Conservation (phyloP, 257 asterid genomes). For the Solanum arcanum region DNA sequence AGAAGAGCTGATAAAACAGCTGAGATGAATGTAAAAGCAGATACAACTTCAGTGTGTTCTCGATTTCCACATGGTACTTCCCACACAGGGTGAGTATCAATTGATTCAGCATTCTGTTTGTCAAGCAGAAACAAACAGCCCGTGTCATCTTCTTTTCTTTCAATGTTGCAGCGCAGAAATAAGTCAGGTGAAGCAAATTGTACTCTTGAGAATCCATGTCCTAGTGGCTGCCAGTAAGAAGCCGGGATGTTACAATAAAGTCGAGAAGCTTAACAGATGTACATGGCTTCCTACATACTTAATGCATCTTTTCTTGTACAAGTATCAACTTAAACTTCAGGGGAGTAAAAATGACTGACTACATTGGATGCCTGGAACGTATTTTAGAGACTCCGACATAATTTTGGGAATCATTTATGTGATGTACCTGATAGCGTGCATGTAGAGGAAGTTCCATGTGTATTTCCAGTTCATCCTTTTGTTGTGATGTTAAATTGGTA, state of each 20-base stretch:
- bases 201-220: conserved; percentile 41
- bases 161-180: conserved; percentile 30
- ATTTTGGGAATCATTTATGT: background rate
- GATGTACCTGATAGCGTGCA: conserved; percentile 63
- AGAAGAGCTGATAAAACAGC: conserved; percentile 51
- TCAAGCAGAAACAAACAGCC: conserved; percentile 26
- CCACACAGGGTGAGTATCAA: conserved; percentile 29
- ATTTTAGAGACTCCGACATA: background rate
- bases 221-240: conserved; percentile 43
- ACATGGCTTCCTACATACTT: background rate
- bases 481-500: conserved; percentile 12
- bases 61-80: conserved; percentile 69
- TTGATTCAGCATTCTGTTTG: background rate
- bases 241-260: background rate
- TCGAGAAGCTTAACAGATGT: background rate
- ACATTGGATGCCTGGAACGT: background rate
- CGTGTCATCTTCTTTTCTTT: background rate
- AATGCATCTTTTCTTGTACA: background rate
- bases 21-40: conserved; percentile 43
- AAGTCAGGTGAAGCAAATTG: conserved; percentile 49
- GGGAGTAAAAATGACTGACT: background rate
- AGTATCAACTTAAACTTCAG: background rate
- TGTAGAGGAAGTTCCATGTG: conserved; percentile 64
- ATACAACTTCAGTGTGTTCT: conserved; percentile 48
- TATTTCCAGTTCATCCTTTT: conserved; percentile 24